These are phyloP conservation scores for Sphagnum contortum DNA, from an alignment of 225 moss, liverwort and hornwort genomes.

Conservation along the genomic window DNA sequence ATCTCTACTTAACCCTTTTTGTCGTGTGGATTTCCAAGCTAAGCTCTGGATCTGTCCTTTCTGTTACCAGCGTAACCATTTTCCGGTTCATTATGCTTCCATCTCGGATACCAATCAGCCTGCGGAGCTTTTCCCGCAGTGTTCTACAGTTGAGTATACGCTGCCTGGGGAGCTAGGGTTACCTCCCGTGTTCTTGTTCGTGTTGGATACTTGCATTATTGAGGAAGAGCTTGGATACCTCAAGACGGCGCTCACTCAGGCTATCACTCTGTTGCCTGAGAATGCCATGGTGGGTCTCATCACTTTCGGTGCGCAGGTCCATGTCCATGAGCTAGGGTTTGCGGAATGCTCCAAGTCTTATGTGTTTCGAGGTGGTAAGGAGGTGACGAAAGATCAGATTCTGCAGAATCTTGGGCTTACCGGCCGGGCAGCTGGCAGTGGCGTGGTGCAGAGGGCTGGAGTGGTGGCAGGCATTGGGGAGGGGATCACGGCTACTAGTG, in stretches of 20 bases:
- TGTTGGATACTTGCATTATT: conserved; percentile 87
- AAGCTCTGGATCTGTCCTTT: conserved; percentile 99
- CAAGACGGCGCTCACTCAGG: conserved; percentile 80
- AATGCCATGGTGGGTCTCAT: conserved; percentile 94
- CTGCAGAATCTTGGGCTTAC: conserved; percentile 85
- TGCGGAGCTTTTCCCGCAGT: conserved; percentile 83
- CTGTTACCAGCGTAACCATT: conserved; percentile 93
- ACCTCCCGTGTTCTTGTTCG: conserved; percentile 86
- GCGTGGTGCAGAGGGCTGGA: conserved; percentile 37
- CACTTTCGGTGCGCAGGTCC: conserved; percentile 90
- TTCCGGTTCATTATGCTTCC: conserved; percentile 82
- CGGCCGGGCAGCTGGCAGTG: conserved; percentile 43
- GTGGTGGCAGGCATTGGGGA: conserved; percentile 85
- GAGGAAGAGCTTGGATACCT: conserved; percentile 86
- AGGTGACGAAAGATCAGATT: conserved; percentile 93
- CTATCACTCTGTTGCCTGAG: conserved; percentile 75
- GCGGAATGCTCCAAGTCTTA: conserved; percentile 92
- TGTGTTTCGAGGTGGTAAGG: conserved; percentile 85
- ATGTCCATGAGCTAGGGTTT: conserved; percentile 98
- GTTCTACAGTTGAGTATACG: conserved; percentile 84
- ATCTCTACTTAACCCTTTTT: conserved; percentile 82
- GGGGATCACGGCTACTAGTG: conserved; percentile 71
- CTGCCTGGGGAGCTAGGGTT: conserved; percentile 61
- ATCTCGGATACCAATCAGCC: conserved; percentile 77
- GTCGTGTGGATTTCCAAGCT: conserved; percentile 89